Evolutionary conservation across 257 asterid species (phyloP).

Genomic region (Marsdenia floribunda): DNA sequence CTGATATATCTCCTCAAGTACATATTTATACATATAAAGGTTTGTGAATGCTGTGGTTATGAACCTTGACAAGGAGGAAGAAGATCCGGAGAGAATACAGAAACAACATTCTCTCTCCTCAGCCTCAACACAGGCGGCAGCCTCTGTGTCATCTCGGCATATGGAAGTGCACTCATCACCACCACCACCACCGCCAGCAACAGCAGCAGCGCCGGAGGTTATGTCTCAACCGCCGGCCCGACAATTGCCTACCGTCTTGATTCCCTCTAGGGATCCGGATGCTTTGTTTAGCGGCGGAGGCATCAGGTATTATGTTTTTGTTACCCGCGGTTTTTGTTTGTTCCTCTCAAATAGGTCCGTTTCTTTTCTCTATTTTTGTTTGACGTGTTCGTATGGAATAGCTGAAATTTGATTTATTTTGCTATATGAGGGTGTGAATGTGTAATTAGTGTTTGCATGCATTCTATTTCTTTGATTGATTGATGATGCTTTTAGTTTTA

Average conservation of each 20-base stretch:
- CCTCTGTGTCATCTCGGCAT: not conserved
- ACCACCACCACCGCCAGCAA: not conserved
- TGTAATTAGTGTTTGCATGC: not conserved
- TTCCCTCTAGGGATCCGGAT: slow-evolving; percentile 39
- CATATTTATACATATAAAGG: not conserved
- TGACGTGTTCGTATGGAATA: not conserved
- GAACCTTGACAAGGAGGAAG: slow-evolving; percentile 5
- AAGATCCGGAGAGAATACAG: slow-evolving; percentile 2
- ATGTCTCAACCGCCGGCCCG: slow-evolving; percentile 11
- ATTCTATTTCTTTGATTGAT: not conserved
- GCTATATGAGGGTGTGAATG: not conserved
- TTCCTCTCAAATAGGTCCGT: not conserved
- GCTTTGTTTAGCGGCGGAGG: slow-evolving; percentile 61
- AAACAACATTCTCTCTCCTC: not conserved
- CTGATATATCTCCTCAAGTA: not conserved
- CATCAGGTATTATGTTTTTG: slow-evolving; percentile 34
- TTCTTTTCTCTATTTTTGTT: not conserved
- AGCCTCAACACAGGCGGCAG: not conserved
- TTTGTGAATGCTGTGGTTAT: slow-evolving; percentile 9
- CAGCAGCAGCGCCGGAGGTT: not conserved
- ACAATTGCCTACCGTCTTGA: slow-evolving; percentile 13
- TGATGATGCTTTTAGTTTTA: not conserved
- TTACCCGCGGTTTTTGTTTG: not conserved
- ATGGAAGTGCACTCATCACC: slow-evolving; percentile 2
- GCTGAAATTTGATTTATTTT: not conserved